Conservation (phyloP, 768 basidiomycete genomes). For the Pulveroboletus frians region DNA sequence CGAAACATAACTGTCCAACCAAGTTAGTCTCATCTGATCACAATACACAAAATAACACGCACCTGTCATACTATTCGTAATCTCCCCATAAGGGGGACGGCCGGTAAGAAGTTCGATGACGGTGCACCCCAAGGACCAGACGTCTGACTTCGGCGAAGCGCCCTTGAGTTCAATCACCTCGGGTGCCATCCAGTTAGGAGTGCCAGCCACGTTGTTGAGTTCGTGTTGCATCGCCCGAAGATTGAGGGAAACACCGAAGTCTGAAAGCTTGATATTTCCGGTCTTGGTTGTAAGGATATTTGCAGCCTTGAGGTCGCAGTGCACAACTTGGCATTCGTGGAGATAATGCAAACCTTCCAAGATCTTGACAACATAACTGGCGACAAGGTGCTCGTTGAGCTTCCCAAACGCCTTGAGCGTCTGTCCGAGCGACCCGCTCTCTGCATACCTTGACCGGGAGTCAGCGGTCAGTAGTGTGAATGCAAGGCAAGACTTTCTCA, state of each 20-base stretch:
- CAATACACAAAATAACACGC: constrained; percentile 17
- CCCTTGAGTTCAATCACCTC: constrained; percentile 96
- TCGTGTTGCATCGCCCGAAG: constrained; percentile 85
- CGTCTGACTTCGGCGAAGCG: constrained; percentile 88
- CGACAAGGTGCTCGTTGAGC: constrained; percentile 87
- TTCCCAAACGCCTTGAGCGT: constrained; percentile 92
- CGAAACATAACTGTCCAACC: constrained; percentile 80
- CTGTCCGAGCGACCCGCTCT: constrained; percentile 93
- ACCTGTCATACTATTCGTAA: constrained; percentile 90
- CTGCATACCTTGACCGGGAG: constrained; percentile 65
- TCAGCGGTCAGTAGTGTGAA: constrained; percentile 10
- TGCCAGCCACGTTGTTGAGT: constrained; percentile 84
- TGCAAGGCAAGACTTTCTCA: constrained; percentile 35
- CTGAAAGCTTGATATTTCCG: constrained; percentile 94
- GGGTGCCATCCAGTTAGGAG: constrained; percentile 99
- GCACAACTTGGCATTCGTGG: constrained; percentile 84
- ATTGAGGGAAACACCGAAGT: constrained; percentile 97
- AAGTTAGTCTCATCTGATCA: neutral
- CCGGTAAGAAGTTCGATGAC: constrained; percentile 93
- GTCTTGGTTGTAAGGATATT: constrained; percentile 99
- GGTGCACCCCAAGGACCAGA: constrained; percentile 94
- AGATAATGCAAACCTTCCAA: constrained; percentile 93
- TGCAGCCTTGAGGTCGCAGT: constrained; percentile 97
- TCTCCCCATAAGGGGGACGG: constrained; percentile 85
- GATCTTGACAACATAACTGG: constrained; percentile 93